These are phyloP conservation scores for Aotearoamyces nothofagi DNA, from an alignment of 2,329 filamentous ascomycete species.

Conservation along the genomic window DNA sequence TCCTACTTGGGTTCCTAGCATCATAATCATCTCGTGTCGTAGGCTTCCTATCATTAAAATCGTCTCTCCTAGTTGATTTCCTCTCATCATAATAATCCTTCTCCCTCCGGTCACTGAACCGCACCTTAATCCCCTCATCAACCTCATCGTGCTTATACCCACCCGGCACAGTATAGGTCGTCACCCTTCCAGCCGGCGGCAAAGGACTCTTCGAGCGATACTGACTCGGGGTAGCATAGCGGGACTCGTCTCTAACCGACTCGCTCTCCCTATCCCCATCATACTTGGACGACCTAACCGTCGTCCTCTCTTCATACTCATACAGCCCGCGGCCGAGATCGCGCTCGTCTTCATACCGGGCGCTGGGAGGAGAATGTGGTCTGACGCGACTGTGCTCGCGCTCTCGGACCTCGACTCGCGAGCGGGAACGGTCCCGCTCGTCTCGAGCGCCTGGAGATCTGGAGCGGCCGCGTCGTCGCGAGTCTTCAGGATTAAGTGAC, in stretches of 20 bases:
- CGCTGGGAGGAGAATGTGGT: background rate
- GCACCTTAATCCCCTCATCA: slow-evolving; percentile 1
- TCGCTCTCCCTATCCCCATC: background rate
- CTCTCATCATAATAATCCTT: slow-evolving; percentile 10
- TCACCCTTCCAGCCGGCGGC: slow-evolving; percentile 2
- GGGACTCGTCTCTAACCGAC: background rate
- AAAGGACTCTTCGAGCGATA: slow-evolving; percentile 1
- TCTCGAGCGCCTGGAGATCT: slow-evolving; percentile 15
- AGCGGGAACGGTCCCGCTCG: slow-evolving; percentile 12
- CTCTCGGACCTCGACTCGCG: slow-evolving; percentile 6
- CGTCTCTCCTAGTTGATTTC: slow-evolving; percentile 3
- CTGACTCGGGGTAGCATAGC: slow-evolving; percentile 1
- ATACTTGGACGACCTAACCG: background rate
- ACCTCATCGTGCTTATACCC: slow-evolving; percentile 9
- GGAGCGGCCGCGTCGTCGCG: slow-evolving; percentile 13
- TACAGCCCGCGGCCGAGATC: no score
- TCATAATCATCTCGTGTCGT: slow-evolving; percentile 4
- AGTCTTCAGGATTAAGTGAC: slow-evolving; percentile 18
- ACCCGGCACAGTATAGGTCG: slow-evolving; percentile 8
- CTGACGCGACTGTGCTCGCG: slow-evolving; percentile 3
- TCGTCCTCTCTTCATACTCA: background rate
- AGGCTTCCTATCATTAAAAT: slow-evolving; percentile 1
- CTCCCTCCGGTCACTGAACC: slow-evolving; percentile 6
- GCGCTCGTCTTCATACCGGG: background rate
- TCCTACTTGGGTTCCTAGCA: slow-evolving; percentile 4